These are phyloP conservation scores for Tephrocybe sp. DNA, from an alignment of 768 basidiomycete species.

Conservation along the genomic window DNA sequence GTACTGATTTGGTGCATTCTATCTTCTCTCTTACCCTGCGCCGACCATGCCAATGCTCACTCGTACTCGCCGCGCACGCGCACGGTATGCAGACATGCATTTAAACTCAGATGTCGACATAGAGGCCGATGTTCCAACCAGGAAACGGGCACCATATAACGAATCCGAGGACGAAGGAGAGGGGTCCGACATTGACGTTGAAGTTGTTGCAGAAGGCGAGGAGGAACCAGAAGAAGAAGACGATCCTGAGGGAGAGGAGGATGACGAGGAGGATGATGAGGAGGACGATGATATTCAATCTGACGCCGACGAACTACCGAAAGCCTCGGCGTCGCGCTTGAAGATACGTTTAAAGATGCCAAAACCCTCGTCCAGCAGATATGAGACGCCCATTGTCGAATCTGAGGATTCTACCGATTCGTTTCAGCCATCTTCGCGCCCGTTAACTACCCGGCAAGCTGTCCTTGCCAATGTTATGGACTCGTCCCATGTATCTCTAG, in stretches of 20 bases:
- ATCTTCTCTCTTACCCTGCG: constrained; percentile 1
- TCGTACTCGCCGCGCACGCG: constrained; percentile 15
- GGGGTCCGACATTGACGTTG: constrained; percentile 34
- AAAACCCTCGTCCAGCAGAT: constrained; percentile 18
- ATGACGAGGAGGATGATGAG: constrained; percentile 37
- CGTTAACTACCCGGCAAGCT: constrained; percentile 63
- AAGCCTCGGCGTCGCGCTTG: constrained; percentile 10
- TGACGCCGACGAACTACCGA: constrained; percentile 9
- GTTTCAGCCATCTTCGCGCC: constrained; percentile 27
- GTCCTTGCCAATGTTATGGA: constrained; percentile 69
- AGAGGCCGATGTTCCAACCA: constrained; percentile 9
- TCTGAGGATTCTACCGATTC: constrained; percentile 35
- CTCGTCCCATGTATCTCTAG: constrained; percentile 63
- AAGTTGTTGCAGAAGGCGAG: constrained; percentile 37
- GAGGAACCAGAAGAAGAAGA: constrained; percentile 30
- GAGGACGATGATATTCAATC: constrained; percentile 30
- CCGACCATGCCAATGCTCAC: constrained; percentile 17
- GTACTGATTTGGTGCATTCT: constrained; percentile 13
- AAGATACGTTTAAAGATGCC: constrained; percentile 21
- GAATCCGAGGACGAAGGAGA: constrained; percentile 28
- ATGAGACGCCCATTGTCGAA: constrained; percentile 25
- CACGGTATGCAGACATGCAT: constrained; percentile 9
- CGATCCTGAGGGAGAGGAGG: constrained; percentile 20
- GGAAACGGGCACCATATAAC: constrained; percentile 15
- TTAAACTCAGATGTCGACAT: constrained; percentile 16